Conservation (phyloP, 2,329 filamentous ascomycete genomes). For the Trichoderma asperellum region DNA sequence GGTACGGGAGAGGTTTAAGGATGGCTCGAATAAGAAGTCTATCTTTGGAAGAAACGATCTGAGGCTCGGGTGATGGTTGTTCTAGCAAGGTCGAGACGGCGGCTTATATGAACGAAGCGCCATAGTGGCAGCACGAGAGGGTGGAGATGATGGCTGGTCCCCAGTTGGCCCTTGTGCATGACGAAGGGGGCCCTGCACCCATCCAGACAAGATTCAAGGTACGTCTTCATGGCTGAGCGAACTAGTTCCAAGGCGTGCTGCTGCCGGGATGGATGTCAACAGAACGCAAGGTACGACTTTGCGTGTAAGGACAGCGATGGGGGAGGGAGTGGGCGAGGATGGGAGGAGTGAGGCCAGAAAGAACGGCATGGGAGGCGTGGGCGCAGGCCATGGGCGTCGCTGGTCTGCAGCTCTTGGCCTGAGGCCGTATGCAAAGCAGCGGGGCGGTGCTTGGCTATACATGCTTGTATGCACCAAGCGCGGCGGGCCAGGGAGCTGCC, state of each 20-base stretch:
- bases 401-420: neutral
- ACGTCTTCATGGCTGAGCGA: conserved; percentile 28
- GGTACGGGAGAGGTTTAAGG: neutral
- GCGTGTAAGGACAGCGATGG: neutral
- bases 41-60: conserved; percentile 29
- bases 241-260: conserved; percentile 28
- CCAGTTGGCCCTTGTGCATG: conserved; percentile 26
- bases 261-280: conserved; percentile 24
- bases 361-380: neutral
- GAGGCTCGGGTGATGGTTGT: conserved; percentile 22
- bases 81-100: conserved; percentile 27
- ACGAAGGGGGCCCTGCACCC: conserved; percentile 25
- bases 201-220: conserved; percentile 28
- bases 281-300: conserved; percentile 27
- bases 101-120: conserved; percentile 30
- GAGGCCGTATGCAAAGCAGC: neutral
- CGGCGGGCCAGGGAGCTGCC: neutral
- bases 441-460: neutral
- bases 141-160: conserved; percentile 26
- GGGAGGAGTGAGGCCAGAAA: neutral
- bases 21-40: conserved; percentile 25
- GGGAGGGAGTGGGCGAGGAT: neutral
- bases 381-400: conserved; percentile 16
- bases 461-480: neutral
- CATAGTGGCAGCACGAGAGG: conserved; percentile 17